Conservation (phyloP, 371 early-diverging fungal genomes). For the Thermomucor indicae-seudaticae region DNA sequence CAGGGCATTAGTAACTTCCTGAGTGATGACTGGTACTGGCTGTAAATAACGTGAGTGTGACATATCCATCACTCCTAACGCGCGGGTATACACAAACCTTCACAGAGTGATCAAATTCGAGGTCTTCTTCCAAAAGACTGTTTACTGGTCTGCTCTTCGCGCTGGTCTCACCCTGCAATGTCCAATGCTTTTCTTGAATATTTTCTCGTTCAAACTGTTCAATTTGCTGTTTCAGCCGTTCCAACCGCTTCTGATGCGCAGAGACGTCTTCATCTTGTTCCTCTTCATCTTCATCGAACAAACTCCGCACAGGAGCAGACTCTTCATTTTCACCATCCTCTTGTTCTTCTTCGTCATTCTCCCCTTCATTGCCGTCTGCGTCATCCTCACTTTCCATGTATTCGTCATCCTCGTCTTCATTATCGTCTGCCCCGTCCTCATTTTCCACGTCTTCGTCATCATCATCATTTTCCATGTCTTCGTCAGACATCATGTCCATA, state of each 20-base stretch:
- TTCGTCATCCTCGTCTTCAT: slow-evolving; percentile 16
- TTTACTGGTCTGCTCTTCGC: slow-evolving; percentile 83
- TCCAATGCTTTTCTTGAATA: slow-evolving; percentile 83
- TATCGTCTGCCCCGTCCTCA: slow-evolving; percentile 7
- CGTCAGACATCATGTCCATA: slow-evolving; percentile 42
- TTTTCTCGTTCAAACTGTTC: slow-evolving; percentile 83
- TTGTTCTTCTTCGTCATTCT: slow-evolving; percentile 44
- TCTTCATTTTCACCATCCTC: slow-evolving; percentile 38
- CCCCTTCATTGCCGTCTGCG: slow-evolving; percentile 33
- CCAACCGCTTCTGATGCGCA: slow-evolving; percentile 16
- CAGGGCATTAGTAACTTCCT: slow-evolving; percentile 82
- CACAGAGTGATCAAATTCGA: slow-evolving; percentile 87
- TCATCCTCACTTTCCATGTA: slow-evolving; percentile 29
- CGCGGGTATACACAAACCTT: slow-evolving; percentile 33
- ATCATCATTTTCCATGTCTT: slow-evolving; percentile 49
- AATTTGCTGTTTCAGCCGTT: slow-evolving; percentile 60
- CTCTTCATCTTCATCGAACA: slow-evolving; percentile 55
- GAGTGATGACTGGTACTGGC: slow-evolving; percentile 94
- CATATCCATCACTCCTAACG: not conserved
- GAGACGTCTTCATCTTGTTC: slow-evolving; percentile 30
- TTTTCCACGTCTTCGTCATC: slow-evolving; percentile 15
- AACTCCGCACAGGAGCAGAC: slow-evolving; percentile 37
- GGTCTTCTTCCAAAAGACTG: slow-evolving; percentile 90
- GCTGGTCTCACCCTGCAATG: slow-evolving; percentile 79
- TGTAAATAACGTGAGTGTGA: slow-evolving; percentile 10